Percentiles rank a stretch among this genome's conserved stretches.
Evolutionary conservation across 1,284 basidiomycete genomes (phyloP).

Genomic region (Ceratobasidium sp.): DNA sequence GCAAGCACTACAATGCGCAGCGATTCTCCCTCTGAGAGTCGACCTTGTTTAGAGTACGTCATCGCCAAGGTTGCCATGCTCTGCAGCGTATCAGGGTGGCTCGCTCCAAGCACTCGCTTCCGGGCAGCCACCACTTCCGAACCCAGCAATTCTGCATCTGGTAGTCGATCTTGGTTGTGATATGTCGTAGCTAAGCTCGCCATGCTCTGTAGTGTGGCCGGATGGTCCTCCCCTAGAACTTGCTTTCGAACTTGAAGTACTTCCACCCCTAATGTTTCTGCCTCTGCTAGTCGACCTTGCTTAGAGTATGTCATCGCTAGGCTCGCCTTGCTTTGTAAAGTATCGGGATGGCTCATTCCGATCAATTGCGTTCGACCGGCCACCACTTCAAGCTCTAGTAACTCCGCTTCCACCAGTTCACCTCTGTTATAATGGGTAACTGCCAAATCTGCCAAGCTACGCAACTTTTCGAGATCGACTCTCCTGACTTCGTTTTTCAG

Average conservation of each 20-base stretch:
- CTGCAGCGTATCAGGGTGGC: neutral
- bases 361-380: neutral
- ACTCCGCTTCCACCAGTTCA: neutral
- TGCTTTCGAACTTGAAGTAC: too few species aligned
- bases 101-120: neutral
- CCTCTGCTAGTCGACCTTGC: too few species aligned
- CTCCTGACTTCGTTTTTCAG: too few species aligned
- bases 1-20: neutral
- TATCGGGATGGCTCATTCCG: constrained; percentile 3
- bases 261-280: too few species aligned
- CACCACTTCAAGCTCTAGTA: neutral
- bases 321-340: neutral
- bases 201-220: neutral
- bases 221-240: too few species aligned
- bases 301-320: neutral
- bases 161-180: neutral
- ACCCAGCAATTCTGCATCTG: neutral
- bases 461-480: neutral
- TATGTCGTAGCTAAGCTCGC: neutral
- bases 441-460: neutral
- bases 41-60: neutral
- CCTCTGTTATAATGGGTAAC: neutral
- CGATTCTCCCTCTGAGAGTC: neutral
- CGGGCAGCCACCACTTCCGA: neutral
- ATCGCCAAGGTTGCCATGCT: neutral